Conservation (phyloP, 176 grass and related monocot species). For the Zoysia japonica region DNA sequence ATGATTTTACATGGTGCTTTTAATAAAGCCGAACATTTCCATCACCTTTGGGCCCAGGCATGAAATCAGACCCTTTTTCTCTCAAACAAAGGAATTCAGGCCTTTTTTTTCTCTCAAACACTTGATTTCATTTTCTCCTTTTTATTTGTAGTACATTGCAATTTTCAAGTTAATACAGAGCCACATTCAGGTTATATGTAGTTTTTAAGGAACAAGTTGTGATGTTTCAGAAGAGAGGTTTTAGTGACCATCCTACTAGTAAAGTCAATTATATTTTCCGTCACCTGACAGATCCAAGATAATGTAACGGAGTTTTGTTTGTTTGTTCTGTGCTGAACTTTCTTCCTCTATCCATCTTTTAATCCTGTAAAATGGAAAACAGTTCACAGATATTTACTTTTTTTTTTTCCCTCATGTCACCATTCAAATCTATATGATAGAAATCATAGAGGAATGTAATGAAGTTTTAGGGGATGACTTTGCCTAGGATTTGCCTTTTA, state of each 20-base stretch:
- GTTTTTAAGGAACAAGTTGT: neutral
- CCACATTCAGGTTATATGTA: neutral
- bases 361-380: slow-evolving; percentile 49
- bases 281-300: slow-evolving; percentile 84
- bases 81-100: too few species aligned
- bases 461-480: too few species aligned
- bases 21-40: neutral
- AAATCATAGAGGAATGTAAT: neutral
- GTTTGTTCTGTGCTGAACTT: slow-evolving; percentile 45
- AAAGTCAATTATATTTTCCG: neutral
- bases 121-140: too few species aligned
- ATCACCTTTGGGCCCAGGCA: neutral
- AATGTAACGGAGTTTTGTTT: slow-evolving; percentile 51
- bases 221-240: neutral
- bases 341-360: slow-evolving; percentile 94
- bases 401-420: neutral
- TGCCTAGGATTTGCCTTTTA: neutral
- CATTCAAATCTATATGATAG: neutral
- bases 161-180: neutral
- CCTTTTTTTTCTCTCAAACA: too few species aligned
- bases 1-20: neutral
- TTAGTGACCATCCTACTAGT: neutral
- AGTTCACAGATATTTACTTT: slow-evolving; percentile 4
- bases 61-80: neutral
- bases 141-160: too few species aligned